Conservation (phyloP, 176 grass and related monocot genomes). For the Sorghum bicolor region Sorghum_bicolor_NCBIv3 NC_012875.2:56256001-56256500, state of each 20-base stretch:
- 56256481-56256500: too few relatives aligned
- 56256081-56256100: conserved; percentile 2
- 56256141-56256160: conserved; percentile 20
- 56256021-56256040: background rate
- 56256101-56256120: conserved; percentile 7
- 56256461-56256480: too few relatives aligned
- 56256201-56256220: background rate
- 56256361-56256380: too few relatives aligned
- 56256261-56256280: background rate
- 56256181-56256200: conserved; percentile 12
- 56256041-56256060: conserved; percentile 19
- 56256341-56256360: too few relatives aligned
- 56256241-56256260: too few relatives aligned
- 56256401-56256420: too few relatives aligned
- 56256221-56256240: background rate
- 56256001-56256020: background rate
- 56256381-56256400: too few relatives aligned
- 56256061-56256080: background rate
- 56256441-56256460: too few relatives aligned
- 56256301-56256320: too few relatives aligned
- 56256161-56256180: conserved; percentile 14
- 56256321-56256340: background rate
- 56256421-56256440: too few relatives aligned
- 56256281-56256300: background rate
- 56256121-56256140: conserved; percentile 11